Percentiles rank a stretch among this genome's conserved stretches.
Conservation (phyloP, 202 grass and related monocot genomes). For the Eragrostis tef region DNA sequence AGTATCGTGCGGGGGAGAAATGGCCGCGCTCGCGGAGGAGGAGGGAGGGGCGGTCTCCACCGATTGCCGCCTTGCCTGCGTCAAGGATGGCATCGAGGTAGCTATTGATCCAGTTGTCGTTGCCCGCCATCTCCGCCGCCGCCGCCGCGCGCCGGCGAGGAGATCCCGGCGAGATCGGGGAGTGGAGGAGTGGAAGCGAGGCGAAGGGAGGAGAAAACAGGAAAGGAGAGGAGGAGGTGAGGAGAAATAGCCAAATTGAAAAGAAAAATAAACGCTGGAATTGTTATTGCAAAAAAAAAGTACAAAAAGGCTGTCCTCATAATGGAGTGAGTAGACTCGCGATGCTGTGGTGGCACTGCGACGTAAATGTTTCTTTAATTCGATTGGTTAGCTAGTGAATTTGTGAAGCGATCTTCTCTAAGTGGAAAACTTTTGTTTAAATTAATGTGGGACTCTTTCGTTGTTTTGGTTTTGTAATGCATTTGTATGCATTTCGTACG, state of each 20-base stretch:
- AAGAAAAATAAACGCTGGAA: slow-evolving; percentile 8
- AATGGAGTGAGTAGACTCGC: slow-evolving; percentile 16
- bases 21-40: slow-evolving; percentile 82
- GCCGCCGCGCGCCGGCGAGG: slow-evolving; percentile 13
- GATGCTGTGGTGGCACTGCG: not conserved
- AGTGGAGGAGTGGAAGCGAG: slow-evolving; percentile 23
- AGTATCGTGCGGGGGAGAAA: slow-evolving; percentile 89
- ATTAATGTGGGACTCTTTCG: not conserved
- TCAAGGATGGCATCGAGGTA: slow-evolving; percentile 81
- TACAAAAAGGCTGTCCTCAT: not conserved
- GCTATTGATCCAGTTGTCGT: slow-evolving; percentile 86
- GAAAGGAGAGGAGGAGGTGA: slow-evolving; percentile 23
- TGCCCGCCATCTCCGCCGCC: slow-evolving; percentile 61
- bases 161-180: slow-evolving; percentile 43
- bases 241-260: slow-evolving; percentile 37
- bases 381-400: not conserved
- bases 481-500: not conserved
- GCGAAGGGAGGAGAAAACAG: not conserved
- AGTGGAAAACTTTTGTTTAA: not conserved
- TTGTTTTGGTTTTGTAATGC: not conserved
- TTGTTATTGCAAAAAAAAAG: slow-evolving; percentile 2
- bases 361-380: slow-evolving; percentile 32
- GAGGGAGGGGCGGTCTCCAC: slow-evolving; percentile 68
- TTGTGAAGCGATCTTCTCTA: not conserved
- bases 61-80: slow-evolving; percentile 61